These are phyloP conservation scores for Lachnellula suecica DNA, from an alignment of 2,329 filamentous ascomycete species.

Conservation along the genomic window DNA sequence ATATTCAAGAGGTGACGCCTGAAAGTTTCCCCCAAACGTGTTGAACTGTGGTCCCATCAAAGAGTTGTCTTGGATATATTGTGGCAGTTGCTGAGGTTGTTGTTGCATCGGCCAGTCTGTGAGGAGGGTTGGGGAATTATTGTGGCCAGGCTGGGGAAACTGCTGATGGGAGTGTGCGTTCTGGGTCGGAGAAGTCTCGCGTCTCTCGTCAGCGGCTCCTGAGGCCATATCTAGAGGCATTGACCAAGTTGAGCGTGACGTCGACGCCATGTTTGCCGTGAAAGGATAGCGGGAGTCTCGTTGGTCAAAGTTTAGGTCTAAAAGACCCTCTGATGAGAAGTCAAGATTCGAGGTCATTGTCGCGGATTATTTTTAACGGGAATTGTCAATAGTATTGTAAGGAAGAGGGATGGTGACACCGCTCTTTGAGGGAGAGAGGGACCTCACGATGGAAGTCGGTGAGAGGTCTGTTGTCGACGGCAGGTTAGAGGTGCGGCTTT, in stretches of 20 bases:
- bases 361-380: constrained; percentile 27
- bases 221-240: constrained; percentile 34
- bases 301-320: constrained; percentile 61
- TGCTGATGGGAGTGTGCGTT: constrained; percentile 45
- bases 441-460: constrained; percentile 33
- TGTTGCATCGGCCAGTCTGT: constrained; percentile 59
- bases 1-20: constrained; percentile 33
- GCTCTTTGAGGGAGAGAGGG: constrained; percentile 32
- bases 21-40: constrained; percentile 29
- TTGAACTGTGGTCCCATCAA: constrained; percentile 34
- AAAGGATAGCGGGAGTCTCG: constrained; percentile 53
- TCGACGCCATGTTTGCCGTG: constrained; percentile 41
- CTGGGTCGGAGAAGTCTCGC: constrained; percentile 31
- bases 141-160: constrained; percentile 42
- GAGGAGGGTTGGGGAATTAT: constrained; percentile 47
- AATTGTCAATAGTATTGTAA: constrained; percentile 47
- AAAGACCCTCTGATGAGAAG: constrained; percentile 61
- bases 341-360: constrained; percentile 56
- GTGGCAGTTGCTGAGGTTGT: constrained; percentile 32
- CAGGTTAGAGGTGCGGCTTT: constrained; percentile 20
- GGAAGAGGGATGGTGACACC: constrained; percentile 33
- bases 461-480: constrained; percentile 24
- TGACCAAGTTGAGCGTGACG: constrained; percentile 35
- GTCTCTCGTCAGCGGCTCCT: constrained; percentile 30
- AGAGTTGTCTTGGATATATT: constrained; percentile 33